phyloP scores from a whole-genome alignment of 441 rosid genomes.

The Eutrema salsugineum region DNA sequence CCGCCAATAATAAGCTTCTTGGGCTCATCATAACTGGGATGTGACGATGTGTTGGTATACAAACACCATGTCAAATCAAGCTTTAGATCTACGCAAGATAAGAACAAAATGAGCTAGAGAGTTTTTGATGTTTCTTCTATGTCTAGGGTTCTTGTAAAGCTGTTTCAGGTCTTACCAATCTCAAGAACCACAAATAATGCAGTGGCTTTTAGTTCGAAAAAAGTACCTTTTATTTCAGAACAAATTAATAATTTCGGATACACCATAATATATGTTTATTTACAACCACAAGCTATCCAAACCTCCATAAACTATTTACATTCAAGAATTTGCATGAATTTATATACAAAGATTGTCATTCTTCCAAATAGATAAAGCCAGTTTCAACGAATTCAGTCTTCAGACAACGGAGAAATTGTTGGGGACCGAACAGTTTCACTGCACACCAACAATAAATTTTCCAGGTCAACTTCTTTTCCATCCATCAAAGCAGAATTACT shows the following conservation, averaged over 20 bases:
- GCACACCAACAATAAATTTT: conserved; percentile 24
- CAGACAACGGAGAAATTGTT: conserved; percentile 1
- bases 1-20: neutral
- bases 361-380: conserved; percentile 14
- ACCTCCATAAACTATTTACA: conserved; percentile 25
- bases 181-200: neutral
- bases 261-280: neutral
- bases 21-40: neutral
- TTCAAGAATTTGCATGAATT: conserved; percentile 27
- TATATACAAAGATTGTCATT: conserved; percentile 15
- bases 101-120: neutral
- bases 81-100: neutral
- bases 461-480: conserved; percentile 4
- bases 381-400: conserved; percentile 4
- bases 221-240: neutral
- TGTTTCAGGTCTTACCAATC: neutral
- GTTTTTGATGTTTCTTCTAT: neutral
- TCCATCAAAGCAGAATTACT: neutral
- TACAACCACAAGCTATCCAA: conserved; percentile 18
- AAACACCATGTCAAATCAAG: neutral
- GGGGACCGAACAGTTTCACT: conserved; percentile 12
- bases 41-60: neutral
- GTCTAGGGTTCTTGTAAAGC: neutral
- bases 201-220: neutral
- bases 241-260: neutral